Conservation (phyloP, 192 early-diverging fungal species). For the Pecoramyces ruminantium region DNA sequence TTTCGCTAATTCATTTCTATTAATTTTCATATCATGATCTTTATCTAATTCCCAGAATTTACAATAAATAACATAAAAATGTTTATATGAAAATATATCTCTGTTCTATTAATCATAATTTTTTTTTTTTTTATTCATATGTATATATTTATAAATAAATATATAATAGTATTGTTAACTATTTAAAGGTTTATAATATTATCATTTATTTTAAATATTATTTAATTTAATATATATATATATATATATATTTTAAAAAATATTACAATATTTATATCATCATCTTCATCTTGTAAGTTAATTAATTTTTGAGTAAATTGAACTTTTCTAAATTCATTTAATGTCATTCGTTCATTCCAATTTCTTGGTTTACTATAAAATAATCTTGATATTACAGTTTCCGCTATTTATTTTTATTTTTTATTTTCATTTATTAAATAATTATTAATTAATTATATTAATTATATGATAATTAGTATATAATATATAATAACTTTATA, state of each 20-base stretch:
- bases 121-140: background rate
- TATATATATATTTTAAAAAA: too few relatives aligned
- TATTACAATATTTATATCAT: conserved; percentile 60
- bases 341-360: conserved; percentile 50
- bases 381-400: conserved; percentile 76
- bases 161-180: too few relatives aligned
- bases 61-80: conserved; percentile 95
- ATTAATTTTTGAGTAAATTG: conserved; percentile 42
- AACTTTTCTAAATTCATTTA: conserved; percentile 54
- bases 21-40: conserved; percentile 70
- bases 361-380: conserved; percentile 58
- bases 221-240: too few relatives aligned
- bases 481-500: too few relatives aligned
- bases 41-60: conserved; percentile 90
- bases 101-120: conserved; percentile 25
- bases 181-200: too few relatives aligned
- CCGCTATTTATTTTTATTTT: conserved; percentile 22
- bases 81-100: conserved; percentile 87
- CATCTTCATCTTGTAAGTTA: conserved; percentile 36
- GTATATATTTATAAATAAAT: too few relatives aligned
- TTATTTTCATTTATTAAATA: background rate
- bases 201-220: too few relatives aligned
- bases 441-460: background rate
- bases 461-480: too few relatives aligned
- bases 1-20: conserved; percentile 40